Conservation (phyloP, 192 early-diverging fungal genomes). For the Diversispora epigaea region DNA sequence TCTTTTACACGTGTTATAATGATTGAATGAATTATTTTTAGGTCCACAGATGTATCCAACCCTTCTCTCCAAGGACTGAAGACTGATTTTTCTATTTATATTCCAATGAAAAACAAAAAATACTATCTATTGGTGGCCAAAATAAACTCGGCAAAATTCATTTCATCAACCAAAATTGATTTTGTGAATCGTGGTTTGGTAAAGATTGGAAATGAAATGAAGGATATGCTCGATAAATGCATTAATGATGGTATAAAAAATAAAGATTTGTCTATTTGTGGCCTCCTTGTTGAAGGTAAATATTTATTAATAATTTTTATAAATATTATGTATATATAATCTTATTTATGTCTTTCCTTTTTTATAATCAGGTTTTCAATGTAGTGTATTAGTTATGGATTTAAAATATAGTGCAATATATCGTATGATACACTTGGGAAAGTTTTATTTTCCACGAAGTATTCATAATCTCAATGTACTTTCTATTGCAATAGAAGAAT, state of each 20-base stretch:
- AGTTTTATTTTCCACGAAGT: constrained; percentile 28
- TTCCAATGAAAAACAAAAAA: background rate
- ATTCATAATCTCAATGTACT: constrained; percentile 21
- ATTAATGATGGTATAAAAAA: constrained; percentile 28
- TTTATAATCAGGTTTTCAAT: constrained; percentile 19
- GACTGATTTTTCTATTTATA: constrained; percentile 21
- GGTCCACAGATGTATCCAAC: constrained; percentile 14
- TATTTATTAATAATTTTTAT: background rate
- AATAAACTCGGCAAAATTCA: constrained; percentile 22
- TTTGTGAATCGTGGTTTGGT: background rate
- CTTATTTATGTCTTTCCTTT: constrained; percentile 20
- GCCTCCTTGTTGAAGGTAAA: constrained; percentile 29
- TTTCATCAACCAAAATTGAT: constrained; percentile 12
- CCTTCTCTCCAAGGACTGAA: constrained; percentile 12
- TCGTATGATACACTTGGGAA: constrained; percentile 21
- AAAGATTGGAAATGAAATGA: constrained; percentile 29
- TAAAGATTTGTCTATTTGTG: constrained; percentile 22
- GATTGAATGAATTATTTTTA: constrained; percentile 4
- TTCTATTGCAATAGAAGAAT: no score
- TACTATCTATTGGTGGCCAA: constrained; percentile 5
- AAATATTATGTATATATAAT: background rate
- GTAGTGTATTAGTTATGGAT: constrained; percentile 22
- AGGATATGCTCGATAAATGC: constrained; percentile 26
- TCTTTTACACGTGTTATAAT: constrained; percentile 11
- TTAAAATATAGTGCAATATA: constrained; percentile 26